Conservation (phyloP, 768 basidiomycete genomes). For the Tubosaeta brunneosetosa region DNA sequence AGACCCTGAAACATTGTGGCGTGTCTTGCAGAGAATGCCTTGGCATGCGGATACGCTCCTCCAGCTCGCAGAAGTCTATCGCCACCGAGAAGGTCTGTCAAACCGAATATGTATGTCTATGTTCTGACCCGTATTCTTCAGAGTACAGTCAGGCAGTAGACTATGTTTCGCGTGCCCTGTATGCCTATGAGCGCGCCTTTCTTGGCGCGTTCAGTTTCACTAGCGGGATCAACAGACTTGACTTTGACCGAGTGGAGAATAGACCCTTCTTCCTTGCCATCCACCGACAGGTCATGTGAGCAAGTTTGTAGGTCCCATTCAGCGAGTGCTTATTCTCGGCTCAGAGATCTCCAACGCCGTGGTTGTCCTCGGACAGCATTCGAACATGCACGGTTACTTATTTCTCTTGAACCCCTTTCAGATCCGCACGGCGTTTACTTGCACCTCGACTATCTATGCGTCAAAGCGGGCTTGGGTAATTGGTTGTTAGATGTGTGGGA, state of each 20-base stretch:
- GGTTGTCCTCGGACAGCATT: constrained; percentile 89
- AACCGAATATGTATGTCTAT: neutral
- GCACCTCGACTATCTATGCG: constrained; percentile 79
- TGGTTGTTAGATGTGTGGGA: constrained; percentile 73
- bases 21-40: constrained; percentile 68
- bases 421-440: constrained; percentile 86
- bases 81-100: constrained; percentile 76
- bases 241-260: constrained; percentile 89
- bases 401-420: constrained; percentile 77
- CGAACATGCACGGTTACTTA: constrained; percentile 84
- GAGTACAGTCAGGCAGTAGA: constrained; percentile 84
- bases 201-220: constrained; percentile 84
- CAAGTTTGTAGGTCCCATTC: neutral
- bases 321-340: neutral
- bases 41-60: constrained; percentile 89
- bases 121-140: constrained; percentile 24
- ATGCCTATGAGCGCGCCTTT: constrained; percentile 89
- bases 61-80: constrained; percentile 28
- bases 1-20: constrained; percentile 80
- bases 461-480: constrained; percentile 72
- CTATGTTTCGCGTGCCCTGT: constrained; percentile 87
- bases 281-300: constrained; percentile 78
- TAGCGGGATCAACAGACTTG: constrained; percentile 73
- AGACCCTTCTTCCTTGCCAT: constrained; percentile 88
- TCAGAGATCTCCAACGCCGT: constrained; percentile 78